Percentiles rank a stretch among this genome's conserved stretches.
Evolutionary conservation across 257 asterid genomes (phyloP).

Genomic region (Solanum bukasovii): DNA sequence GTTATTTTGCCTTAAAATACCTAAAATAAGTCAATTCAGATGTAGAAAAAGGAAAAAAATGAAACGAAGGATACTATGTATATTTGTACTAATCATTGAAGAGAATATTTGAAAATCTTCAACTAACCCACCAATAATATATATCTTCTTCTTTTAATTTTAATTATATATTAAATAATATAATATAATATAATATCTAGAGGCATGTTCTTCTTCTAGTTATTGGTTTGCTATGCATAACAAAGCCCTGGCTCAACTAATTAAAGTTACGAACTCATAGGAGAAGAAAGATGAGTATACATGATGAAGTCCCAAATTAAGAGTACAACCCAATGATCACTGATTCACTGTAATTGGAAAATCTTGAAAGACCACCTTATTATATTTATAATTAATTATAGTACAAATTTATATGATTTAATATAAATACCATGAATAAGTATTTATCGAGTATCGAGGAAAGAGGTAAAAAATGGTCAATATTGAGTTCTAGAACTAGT

Average conservation of each 20-base stretch:
- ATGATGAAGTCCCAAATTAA: neutral
- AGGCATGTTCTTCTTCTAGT: neutral
- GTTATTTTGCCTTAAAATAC: neutral
- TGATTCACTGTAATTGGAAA: neutral
- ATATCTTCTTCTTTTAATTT: neutral
- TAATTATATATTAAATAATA: neutral
- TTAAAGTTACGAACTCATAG: too few species aligned
- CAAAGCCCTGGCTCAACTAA: neutral
- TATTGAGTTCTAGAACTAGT: neutral
- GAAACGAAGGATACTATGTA: neutral
- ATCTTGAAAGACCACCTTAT: neutral
- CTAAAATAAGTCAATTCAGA: neutral
- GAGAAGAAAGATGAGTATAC: too few species aligned
- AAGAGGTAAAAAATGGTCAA: neutral
- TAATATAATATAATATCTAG: neutral
- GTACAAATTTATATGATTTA: neutral
- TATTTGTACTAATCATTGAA: neutral
- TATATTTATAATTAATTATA: neutral
- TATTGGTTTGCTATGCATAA: neutral
- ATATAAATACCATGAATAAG: rapidly evolving
- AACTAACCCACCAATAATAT: neutral
- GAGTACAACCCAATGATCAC: neutral
- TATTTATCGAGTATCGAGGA: neutral
- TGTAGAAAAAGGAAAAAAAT: rapidly evolving
- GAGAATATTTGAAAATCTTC: neutral